Evolutionary conservation across 148 eudicot genomes (phyloP), one percentile per base, ranked within the genome.

Genomic region (Heliamphora exappendiculata): DNA sequence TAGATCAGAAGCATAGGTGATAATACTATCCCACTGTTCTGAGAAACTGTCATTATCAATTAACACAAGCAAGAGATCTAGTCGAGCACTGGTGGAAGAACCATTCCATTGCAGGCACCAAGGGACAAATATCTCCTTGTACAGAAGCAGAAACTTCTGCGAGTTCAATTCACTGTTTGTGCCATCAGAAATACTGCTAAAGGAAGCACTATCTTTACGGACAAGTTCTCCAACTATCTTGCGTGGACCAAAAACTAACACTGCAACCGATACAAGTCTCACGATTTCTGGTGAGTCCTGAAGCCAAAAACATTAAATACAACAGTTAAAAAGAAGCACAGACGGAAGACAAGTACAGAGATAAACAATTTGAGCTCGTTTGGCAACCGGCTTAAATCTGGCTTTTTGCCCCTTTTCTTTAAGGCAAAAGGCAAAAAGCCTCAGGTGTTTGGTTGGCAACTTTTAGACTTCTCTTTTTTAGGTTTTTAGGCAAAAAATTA

Each of bases 21-120:
- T 65, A 51, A 91, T 87, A 66, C 78, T 78, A 85, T 89, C 70
- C 92, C 97, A 95, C 79, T 95, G 97, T 70, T 89, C 85, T 62
- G 73, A n/a, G 75, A 89, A 95, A 50, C 86, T 87, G 76, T 88
- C 86, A 60, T 82, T 85, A 84, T 90, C 90, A 31, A 95, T 85
- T 77, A 95, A 85, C 44, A 86, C 87, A 73, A 92, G 92, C 84
- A 95, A 82, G 80, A 95, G 89, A 81, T 95, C 96, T 70, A 95
- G 24, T 70, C 89, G 87, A 79, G 86, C 87, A 78, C 83, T 73
- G 24, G 76, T 73, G 26, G 90, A 87, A 58, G 81, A 64, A 79
- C 84, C 85, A 84, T 79, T 77, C 50, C 81, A 81, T 72, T 80
- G 83, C 59, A 92, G 84, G 82, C 97, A 95, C 97, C 92, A 92